Evolutionary conservation across 2,329 filamentous ascomycete species (phyloP), one percentile per base, ranked within the genome.

Genomic region (Trichoderma gracile): DNA sequence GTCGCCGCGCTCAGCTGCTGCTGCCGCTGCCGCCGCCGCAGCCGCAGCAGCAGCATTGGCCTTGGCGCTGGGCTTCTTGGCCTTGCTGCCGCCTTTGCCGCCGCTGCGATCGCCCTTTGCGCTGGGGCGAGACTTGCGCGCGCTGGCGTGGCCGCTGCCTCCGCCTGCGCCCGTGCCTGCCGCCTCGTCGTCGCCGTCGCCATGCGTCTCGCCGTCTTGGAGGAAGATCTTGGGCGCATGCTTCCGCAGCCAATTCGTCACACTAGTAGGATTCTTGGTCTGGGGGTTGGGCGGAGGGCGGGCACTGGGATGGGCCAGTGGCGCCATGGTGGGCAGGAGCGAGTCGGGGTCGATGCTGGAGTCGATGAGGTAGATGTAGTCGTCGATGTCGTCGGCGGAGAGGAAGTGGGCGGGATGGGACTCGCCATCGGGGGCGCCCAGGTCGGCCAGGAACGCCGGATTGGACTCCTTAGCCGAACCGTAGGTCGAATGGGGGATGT

Each of bases 171-270:
- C 64, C 19, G 59, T 40, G 21, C 50, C 68, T 5, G 70, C 73
- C 19, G 71, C 73, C 57, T 79, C 74, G 30, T 78, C 77, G 23
- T 79, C 78, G 8, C 78, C 76, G 59, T 78, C 76, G 23, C 77
- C 75, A 46, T 76, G 75, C 19, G 68, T 69, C 64, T 73, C 74
- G 57, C 87, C 86, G 71, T 93, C 91, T 74, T 96, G 90, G 21
- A 96, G 79, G 79, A 96, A 93, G 55, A 93, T 88, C 75, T 94
- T 89, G 3, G 93, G 91, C 65, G 92, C 89, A 76, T 97, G 84
- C 73, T 92, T 88, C 67, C 92, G 86, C 14, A 99, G 85, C 95
- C 95, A 99, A 76, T 96, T 97, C 79, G 96, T 96, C 3, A 97
- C 93, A 65, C 91, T 96, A 47, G 92, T 91, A 0, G 93, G 93